Base-by-base conservation (phyloP, 2,329 filamentous ascomycete species). In the Paradendryphiella salina region DNA sequence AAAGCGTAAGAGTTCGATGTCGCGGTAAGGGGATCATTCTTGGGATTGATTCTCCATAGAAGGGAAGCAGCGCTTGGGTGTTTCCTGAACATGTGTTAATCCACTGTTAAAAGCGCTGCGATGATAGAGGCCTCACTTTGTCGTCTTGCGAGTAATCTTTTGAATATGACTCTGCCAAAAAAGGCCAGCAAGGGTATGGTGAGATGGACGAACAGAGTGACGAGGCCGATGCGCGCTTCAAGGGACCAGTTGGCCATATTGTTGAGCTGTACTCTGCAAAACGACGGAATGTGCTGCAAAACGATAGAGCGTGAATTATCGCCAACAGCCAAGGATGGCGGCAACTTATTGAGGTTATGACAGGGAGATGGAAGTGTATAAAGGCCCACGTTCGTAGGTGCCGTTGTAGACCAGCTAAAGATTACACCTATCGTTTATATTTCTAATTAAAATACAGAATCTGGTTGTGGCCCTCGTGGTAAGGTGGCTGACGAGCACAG, bases 151-250 rank as follows among this genome's bases (percentile, higher is more conserved):
- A 18, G 3, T 32, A 32, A 44, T 36, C 17, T 44, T 36, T 21
- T 36, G 21, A 21, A 29, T 36, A 32, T 32, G 11, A 20, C 7
- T 7, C 32, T 28, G 9, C 11, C 13, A n/a, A 26, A 3, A 7
- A 44, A 21, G 14, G 7, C 23, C 7, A 44, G 15, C 20, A 17
- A 3, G 7, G 45, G 45, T 2, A 48, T 35, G 1, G 37, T 13
- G 29, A 42, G 20, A 11, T 48, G 37, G 10, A 48, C 31, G 3
- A 48, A 23, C 9, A 48, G 36, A 18, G 45, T 34, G 15, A 21
- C 11, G 23, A 48, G 45, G 14, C 31, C 31, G 23, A 48, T 48
- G 14, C 45, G 45, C 5, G 45, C 45, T 36, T 48, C 37, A 2
- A 48, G 37, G 10, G 45, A 35, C 45, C 45, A 48, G 10, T 11